Evolutionary conservation across 345 rosid species (phyloP), one percentile per base, ranked within the genome.

Genomic region (Eucalyptus marginata): DNA sequence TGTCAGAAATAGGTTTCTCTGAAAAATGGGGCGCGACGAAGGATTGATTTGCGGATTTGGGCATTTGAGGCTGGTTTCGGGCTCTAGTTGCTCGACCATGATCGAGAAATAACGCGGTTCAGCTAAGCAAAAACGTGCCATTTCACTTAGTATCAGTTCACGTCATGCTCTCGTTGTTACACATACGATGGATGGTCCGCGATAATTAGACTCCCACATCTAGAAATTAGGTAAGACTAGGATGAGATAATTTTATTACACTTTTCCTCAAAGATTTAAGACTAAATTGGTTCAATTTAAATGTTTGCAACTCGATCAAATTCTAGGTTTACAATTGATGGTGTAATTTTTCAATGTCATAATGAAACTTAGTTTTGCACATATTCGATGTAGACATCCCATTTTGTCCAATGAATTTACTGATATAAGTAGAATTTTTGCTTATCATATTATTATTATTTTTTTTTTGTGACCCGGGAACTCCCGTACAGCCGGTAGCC

Each of bases 181-280:
- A 13, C 11, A 1, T 1, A 4, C 2, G 22, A 16, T 10, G 4
- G 22, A 16, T 10, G 4, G 3, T 66, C 3, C 1, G 13, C 7
- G 2, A 68, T 68, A 20, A 17, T 20, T 33, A 8, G 22, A 33
- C 80, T 68, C 43, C 4, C 13, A n/a, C 71, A 4, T 29, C 5
- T 43, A 17, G 4, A 8, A 9, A 31, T 68, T 5, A 2, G 7
- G 79, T 8, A 1, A 33, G 24, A 68, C 4, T 68, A 17, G 22
- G 3, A 2, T 40, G 10, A 17, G 80, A 68, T 17, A 4, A 17
- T 20, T 52, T 68, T 9, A 33, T 33, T 68, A 3, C 4, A 5
- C 24, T 68, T 68, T 5, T 3, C 7, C 22, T 68, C 4, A 3
- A 68, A 68, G 6, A 18, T 68, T 68, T 33, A 68, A 1, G 4